Evolutionary conservation across 1,284 basidiomycete genomes (phyloP).

Genomic region (Trichosporon inkin): DNA sequence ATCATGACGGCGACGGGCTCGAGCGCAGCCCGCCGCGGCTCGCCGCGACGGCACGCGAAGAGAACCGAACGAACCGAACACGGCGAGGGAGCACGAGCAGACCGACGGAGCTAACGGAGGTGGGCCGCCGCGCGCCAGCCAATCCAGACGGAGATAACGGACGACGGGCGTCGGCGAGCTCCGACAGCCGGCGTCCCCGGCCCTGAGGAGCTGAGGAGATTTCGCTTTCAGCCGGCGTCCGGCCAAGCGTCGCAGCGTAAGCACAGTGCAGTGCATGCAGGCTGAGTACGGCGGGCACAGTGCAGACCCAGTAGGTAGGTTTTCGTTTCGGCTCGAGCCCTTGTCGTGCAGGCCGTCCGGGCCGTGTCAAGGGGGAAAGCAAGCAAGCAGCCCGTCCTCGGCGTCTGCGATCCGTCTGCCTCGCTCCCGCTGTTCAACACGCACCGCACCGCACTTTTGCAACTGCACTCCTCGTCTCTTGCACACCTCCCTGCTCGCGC

Average conservation of each 20-base stretch:
- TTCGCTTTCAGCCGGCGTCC: neutral
- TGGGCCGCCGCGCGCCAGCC: neutral
- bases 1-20: too few relatives aligned
- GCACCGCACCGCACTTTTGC: neutral
- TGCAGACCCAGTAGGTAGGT: too few relatives aligned
- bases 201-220: neutral
- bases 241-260: neutral
- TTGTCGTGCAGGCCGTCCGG: too few relatives aligned
- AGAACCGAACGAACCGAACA: neutral
- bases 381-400: too few relatives aligned
- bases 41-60: too few relatives aligned
- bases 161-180: neutral
- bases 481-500: neutral
- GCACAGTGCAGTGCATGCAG: too few relatives aligned
- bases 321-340: too few relatives aligned
- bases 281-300: too few relatives aligned
- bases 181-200: neutral
- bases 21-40: too few relatives aligned
- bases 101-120: neutral
- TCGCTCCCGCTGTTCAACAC: too few relatives aligned
- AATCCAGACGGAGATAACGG: conserved; percentile 6
- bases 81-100: neutral
- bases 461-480: neutral
- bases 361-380: too few relatives aligned
- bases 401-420: too few relatives aligned